Evolutionary conservation across 306 rosid genomes (phyloP), one percentile per base, ranked within the genome.

Genomic region (Lupinus albus): DNA sequence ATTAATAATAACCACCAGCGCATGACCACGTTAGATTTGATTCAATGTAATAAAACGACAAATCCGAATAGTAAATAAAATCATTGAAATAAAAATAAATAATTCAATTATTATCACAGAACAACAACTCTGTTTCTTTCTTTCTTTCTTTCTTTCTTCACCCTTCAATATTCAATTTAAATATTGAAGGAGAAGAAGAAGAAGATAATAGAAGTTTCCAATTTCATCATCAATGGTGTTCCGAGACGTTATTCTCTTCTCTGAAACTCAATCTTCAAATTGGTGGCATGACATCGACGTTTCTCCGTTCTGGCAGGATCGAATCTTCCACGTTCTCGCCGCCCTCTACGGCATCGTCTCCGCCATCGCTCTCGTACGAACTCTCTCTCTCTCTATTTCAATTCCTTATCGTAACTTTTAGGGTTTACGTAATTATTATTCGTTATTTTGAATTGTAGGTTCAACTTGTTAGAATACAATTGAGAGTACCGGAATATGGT

Each of bases 401-500:
- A 11, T 49, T 64, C 1, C 8, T 1, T 11, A 6, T 61, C 16
- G 33, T 8, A 6, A 9, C 0, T 36, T 51, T 56, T 78, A 71
- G 83, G 83, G 76, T 72, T 72, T 76, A 53, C 13, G 5, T 12
- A 1, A 28, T 12, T 30, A n/a, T n/a, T 36, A 56, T 56, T 56
- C 30, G 2, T 33, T 28, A 15, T 55, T 11, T 0, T 45, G 12
- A 2, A 46, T 65, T 65, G 18, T 80, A 93, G 99, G 82, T 94
- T 84, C 99, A 94, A 90, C 71, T 94, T 67, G 81, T 85, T 56
- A 87, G 99, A 61, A 94, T 94, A 83, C 99, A 94, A 90, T 78
- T 86, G 84, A 85, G 99, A 82, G 99, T 94, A 12, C 99, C 99
- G 50, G 99, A 94, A 74, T 94, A 94, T 68, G 99, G 99, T 58